phyloP scores from a whole-genome alignment of 768 basidiomycete genomes.

The Agrocybe pediades region DNA sequence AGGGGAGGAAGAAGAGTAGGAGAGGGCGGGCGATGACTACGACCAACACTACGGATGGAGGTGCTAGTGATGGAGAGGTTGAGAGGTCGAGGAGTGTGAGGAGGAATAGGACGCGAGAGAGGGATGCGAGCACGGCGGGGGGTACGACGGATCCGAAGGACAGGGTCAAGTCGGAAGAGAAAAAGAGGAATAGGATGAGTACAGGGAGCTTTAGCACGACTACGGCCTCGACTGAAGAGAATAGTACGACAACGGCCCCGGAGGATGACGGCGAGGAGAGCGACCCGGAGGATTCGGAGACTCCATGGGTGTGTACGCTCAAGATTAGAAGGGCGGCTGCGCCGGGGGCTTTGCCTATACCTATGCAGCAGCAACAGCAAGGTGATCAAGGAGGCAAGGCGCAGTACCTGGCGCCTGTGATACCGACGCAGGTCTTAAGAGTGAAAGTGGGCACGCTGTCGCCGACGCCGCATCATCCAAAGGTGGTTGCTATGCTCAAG shows the following conservation, averaged over 20 bases:
- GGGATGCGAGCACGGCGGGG: conserved; percentile 22
- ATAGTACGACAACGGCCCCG: conserved; percentile 11
- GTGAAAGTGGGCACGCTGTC: conserved; percentile 83
- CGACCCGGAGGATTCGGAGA: conserved; percentile 96
- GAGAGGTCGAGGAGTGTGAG: conserved; percentile 48
- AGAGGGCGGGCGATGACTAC: conserved; percentile 12
- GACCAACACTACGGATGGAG: conserved; percentile 14
- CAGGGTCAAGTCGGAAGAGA: conserved; percentile 21
- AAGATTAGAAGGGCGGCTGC: conserved; percentile 48
- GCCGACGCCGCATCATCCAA: conserved; percentile 95
- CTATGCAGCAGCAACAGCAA: not conserved
- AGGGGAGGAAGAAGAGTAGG: conserved; percentile 22
- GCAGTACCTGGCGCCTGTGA: not conserved
- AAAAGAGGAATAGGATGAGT: conserved; percentile 35
- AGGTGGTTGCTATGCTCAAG: conserved; percentile 89
- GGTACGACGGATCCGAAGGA: conserved; percentile 21
- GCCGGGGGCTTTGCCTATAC: not conserved
- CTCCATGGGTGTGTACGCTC: conserved; percentile 92
- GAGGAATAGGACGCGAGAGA: conserved; percentile 28
- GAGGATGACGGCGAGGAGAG: conserved; percentile 74
- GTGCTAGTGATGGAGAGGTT: conserved; percentile 21
- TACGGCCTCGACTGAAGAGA: conserved; percentile 34
- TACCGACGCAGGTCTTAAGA: conserved; percentile 37
- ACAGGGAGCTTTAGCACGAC: conserved; percentile 30
- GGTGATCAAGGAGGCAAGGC: not conserved